Base-by-base conservation (phyloP, 352 stramenopile species). In the Pythium oligandrum region DNA sequence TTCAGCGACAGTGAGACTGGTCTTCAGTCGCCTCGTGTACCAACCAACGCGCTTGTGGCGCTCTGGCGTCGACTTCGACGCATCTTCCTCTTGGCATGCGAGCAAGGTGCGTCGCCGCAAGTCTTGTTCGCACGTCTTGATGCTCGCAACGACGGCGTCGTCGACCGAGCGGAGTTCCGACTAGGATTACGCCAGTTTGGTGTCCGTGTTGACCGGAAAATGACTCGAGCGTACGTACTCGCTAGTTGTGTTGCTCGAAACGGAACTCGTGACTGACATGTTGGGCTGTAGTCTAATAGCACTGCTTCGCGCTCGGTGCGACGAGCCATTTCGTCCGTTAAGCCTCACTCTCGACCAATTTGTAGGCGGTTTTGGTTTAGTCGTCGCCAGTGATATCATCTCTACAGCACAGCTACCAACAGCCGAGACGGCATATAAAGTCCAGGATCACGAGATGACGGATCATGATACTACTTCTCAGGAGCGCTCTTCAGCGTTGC, bases 101-200 rank as follows among this genome's bases (percentile, higher is more conserved):
- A 64, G 4, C 63, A 66, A n/a, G 57, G 48, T 10, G 42, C 48
- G 2, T 4, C 1, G 9, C 51, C 50, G 0, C 47, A 57, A 3
- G 37, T 50, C 0, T 46, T 90, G 10, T 90, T 84, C 40, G 54
- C 52, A 7, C 55, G 66, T n/a, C 61, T 90, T 0, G 79, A 90
- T 57, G 49, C 59, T 7, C 72, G 73, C 10, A 59, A 62, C 36
- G 71, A 84, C 39, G 73, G 78, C 4, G 61, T 82, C 2, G 55
- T 93, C 2, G 79, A 93, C 58, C 75, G 82, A 5, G 71, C 75
- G 5, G 73, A 86, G 39, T 68, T 93, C 52, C 75, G 79, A 31
- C n/a, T 67, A 17, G 79, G 79, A 0, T 49, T 73, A 11, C 59
- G 64, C 26, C 58, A 59, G 34, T 83, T 88, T 17, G 71, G 76